phyloP scores from a whole-genome alignment of 805 yeast genomes.

The Nakazawaea holstii region DNA sequence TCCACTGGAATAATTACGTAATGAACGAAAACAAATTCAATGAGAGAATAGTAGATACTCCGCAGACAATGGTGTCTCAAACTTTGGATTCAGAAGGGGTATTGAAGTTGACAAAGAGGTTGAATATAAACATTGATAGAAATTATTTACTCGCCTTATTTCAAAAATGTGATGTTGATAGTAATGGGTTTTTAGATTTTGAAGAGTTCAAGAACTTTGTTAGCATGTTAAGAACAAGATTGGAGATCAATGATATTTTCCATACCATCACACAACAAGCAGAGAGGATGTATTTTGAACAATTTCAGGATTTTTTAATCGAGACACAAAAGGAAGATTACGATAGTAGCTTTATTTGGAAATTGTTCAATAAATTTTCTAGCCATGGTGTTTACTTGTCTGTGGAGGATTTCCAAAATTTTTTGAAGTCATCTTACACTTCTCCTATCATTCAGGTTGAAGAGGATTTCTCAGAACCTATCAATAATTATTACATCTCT shows the following conservation, averaged over 20 bases:
- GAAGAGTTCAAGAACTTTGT: constrained; percentile 76
- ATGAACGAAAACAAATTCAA: constrained; percentile 24
- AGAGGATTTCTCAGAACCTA: constrained; percentile 54
- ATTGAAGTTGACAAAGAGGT: constrained; percentile 52
- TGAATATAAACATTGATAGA: constrained; percentile 70
- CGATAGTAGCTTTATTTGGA: constrained; percentile 22
- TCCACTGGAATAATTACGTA: constrained; percentile 56
- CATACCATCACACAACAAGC: constrained; percentile 21
- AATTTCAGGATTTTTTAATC: constrained; percentile 39
- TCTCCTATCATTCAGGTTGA: constrained; percentile 16
- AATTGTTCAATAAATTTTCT: constrained; percentile 34
- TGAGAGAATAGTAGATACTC: constrained; percentile 22
- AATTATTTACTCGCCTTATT: constrained; percentile 46
- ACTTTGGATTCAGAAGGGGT: constrained; percentile 62
- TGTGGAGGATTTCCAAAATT: constrained; percentile 24
- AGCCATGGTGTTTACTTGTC: constrained; percentile 15
- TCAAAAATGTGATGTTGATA: constrained; percentile 42
- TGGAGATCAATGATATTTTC: constrained; percentile 56
- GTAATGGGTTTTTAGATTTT: constrained; percentile 53
- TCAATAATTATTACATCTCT: constrained; percentile 83
- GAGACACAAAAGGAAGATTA: constrained; percentile 42
- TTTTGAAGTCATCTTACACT: constrained; percentile 26
- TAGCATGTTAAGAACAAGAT: constrained; percentile 54
- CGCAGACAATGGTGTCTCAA: constrained; percentile 24
- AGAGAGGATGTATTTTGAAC: constrained; percentile 20